These are phyloP conservation scores for Kentomonas sorsogonicus DNA, from an alignment of 208 protist genomes.

Conservation along the genomic window DNA sequence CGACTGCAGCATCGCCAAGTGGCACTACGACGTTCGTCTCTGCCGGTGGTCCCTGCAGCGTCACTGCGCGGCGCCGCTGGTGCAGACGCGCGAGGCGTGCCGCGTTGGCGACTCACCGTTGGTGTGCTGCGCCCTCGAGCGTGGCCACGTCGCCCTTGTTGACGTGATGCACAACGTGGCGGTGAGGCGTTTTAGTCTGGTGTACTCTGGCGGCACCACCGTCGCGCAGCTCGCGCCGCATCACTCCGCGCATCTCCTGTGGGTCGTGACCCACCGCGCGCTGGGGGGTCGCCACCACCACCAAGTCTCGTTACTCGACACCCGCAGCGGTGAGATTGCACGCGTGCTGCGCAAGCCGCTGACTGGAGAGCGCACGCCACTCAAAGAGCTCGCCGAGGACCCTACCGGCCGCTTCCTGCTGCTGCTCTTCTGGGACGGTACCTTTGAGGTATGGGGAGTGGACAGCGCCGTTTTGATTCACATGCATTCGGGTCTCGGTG, in stretches of 20 bases:
- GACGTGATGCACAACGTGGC: constrained; percentile 49
- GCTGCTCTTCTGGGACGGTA: constrained; percentile 62
- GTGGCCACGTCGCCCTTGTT: constrained; percentile 59
- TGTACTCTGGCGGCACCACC: constrained; percentile 64
- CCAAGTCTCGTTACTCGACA: constrained; percentile 76
- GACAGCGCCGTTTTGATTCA: constrained; percentile 59
- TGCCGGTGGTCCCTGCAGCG: constrained; percentile 51
- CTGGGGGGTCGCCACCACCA: constrained; percentile 51
- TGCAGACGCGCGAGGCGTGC: constrained; percentile 40
- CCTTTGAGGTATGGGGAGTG: constrained; percentile 81
- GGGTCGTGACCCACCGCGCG: constrained; percentile 64
- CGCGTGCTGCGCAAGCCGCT: constrained; percentile 61
- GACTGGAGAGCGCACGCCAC: constrained; percentile 46
- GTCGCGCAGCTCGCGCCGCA: constrained; percentile 66
- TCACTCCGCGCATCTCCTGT: constrained; percentile 57
- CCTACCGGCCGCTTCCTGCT: constrained; percentile 49
- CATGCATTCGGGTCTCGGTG: constrained; percentile 58
- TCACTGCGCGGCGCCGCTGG: constrained; percentile 36
- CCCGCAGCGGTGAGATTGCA: constrained; percentile 61
- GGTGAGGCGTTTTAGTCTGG: constrained; percentile 59
- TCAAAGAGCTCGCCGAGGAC: constrained; percentile 66
- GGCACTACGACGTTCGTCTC: constrained; percentile 40
- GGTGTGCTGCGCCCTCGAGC: constrained; percentile 64
- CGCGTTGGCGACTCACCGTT: constrained; percentile 28
- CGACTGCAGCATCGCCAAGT: constrained; percentile 66